Conservation (phyloP, 495 filamentous ascomycete species). For the Emericellopsis terricola region DNA sequence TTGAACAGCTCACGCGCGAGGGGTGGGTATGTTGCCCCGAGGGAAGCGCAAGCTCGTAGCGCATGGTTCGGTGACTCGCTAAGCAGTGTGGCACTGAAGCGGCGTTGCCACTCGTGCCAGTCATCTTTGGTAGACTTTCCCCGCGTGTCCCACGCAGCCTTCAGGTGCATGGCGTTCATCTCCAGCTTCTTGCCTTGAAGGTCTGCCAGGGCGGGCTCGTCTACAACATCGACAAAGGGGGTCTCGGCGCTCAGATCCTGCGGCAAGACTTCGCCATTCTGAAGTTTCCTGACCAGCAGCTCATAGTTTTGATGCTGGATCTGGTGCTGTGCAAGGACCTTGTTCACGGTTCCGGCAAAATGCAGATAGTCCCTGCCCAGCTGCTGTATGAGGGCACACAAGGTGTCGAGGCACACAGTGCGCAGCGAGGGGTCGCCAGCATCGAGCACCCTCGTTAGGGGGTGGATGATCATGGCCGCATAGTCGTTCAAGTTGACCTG, state of each 20-base stretch:
- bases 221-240: conserved; percentile 55
- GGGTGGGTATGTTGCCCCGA: conserved; percentile 80
- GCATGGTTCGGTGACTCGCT: conserved; percentile 94
- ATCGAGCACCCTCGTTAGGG: conserved; percentile 60
- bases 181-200: conserved; percentile 83
- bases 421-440: conserved; percentile 53
- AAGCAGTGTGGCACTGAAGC: conserved; percentile 87
- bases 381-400: conserved; percentile 90
- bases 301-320: conserved; percentile 80
- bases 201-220: conserved; percentile 65
- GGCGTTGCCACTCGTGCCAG: conserved; percentile 97
- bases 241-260: conserved; percentile 87
- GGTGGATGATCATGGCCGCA: conserved; percentile 86
- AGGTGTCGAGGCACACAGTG: conserved; percentile 80
- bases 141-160: conserved; percentile 90
- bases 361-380: conserved; percentile 88
- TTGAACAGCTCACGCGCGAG: conserved; percentile 92
- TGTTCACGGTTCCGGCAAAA: conserved; percentile 81
- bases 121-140: conserved; percentile 93
- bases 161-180: conserved; percentile 91
- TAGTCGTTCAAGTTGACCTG: conserved; percentile 97
- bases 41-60: conserved; percentile 74
- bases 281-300: conserved; percentile 72
- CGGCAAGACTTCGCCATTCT: conserved; percentile 82
- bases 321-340: conserved; percentile 46